Conservation (phyloP, 129 eudicot genomes). For the Chrysanthemum lavandulifolium region DNA sequence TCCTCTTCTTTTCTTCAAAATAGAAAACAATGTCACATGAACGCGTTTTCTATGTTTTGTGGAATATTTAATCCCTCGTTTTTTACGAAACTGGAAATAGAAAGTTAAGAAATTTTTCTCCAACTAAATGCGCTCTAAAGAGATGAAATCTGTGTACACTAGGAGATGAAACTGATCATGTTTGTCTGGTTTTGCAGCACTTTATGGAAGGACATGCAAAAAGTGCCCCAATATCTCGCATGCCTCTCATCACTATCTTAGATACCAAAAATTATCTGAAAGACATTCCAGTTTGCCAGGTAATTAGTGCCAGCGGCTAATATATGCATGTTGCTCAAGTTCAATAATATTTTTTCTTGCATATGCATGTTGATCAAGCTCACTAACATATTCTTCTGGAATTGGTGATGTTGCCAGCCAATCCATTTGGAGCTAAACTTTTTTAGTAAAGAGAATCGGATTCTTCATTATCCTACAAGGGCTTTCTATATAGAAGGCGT, state of each 20-base stretch:
- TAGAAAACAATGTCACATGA: too few species aligned
- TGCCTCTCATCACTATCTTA: conserved; percentile 84
- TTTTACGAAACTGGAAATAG: too few species aligned
- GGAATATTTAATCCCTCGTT: too few species aligned
- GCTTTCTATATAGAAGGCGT: conserved; percentile 89
- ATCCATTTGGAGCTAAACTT: conserved; percentile 91
- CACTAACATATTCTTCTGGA: background rate
- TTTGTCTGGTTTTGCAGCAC: conserved; percentile 58
- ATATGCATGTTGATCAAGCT: background rate
- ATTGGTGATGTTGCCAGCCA: conserved; percentile 55
- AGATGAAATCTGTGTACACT: background rate
- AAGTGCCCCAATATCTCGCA: conserved; percentile 86
- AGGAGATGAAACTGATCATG: background rate
- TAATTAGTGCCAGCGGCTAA: conserved; percentile 22
- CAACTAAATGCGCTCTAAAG: background rate
- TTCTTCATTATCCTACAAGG: conserved; percentile 93
- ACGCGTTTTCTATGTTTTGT: too few species aligned
- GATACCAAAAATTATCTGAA: conserved; percentile 70
- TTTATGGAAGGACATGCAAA: conserved; percentile 99
- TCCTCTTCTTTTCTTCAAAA: too few species aligned
- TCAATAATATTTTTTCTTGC: conserved; percentile 28
- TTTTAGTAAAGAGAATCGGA: conserved; percentile 81
- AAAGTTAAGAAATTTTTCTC: too few species aligned
- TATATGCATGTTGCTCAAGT: conserved; percentile 6
- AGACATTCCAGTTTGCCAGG: conserved; percentile 97